phyloP scores from a whole-genome alignment of 495 filamentous ascomycete genomes.

The Penicillium parvum region DNA sequence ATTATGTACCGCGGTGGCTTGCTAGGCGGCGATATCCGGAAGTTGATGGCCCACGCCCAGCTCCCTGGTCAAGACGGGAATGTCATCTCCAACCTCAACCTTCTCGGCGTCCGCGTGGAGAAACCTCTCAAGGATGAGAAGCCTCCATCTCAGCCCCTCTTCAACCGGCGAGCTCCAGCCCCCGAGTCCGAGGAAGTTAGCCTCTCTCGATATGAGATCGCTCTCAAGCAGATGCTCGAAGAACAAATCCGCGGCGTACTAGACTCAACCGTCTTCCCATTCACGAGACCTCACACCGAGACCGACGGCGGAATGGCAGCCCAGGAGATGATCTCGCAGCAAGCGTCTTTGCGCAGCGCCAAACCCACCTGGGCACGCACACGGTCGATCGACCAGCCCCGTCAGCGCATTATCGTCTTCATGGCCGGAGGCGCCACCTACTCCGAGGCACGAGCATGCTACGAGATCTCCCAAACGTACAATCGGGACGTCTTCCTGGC shows the following conservation, averaged over 20 bases:
- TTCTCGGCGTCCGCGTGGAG: conserved; percentile 72
- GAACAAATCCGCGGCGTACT: conserved; percentile 57
- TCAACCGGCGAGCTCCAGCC: conserved; percentile 54
- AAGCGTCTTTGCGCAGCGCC: conserved; percentile 76
- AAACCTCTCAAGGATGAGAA: conserved; percentile 73
- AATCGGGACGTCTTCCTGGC: conserved; percentile 82
- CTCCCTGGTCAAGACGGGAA: conserved; percentile 69
- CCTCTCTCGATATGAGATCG: conserved; percentile 47
- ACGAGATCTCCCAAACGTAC: conserved; percentile 69
- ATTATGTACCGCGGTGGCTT: conserved; percentile 86
- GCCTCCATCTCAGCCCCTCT: conserved; percentile 59
- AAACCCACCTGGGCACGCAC: conserved; percentile 94
- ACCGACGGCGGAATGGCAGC: conserved; percentile 51
- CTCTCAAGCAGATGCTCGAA: conserved; percentile 63
- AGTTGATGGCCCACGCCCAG: conserved; percentile 78
- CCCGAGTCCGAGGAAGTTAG: conserved; percentile 50
- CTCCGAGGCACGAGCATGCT: conserved; percentile 82
- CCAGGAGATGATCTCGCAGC: conserved; percentile 52
- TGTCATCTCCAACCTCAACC: conserved; percentile 70
- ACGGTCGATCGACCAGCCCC: conserved; percentile 69
- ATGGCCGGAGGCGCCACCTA: conserved; percentile 96
- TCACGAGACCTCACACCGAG: conserved; percentile 69
- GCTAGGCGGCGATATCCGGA: conserved; percentile 75
- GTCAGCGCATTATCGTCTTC: conserved; percentile 89
- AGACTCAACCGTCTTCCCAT: conserved; percentile 66